Base-by-base conservation (phyloP, 164 flowering plant genomes). In the Vitis riparia region DNA sequence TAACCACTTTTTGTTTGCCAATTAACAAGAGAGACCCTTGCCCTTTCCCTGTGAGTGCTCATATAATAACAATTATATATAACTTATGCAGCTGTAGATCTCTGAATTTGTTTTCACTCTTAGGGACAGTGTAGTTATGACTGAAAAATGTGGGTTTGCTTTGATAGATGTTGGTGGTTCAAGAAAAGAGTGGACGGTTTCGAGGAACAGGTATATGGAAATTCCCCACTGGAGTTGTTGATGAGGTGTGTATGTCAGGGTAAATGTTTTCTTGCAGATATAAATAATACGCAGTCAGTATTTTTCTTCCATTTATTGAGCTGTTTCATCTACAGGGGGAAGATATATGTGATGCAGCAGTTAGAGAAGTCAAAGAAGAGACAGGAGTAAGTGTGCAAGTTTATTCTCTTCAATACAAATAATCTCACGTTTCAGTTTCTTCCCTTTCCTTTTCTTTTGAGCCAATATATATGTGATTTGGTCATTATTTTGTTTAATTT, bases 351-450 rank as follows among this genome's bases (percentile, higher is more conserved):
- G 62, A 5, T 2, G 91, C 85, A 56, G 87, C 88, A 14, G 74
- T 63, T 3, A 79, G 86, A 76, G 86, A 83, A 69, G 86, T 83
- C 51, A 83, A 76, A 74, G 91, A 87, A 77, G 91, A 87, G 68
- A 85, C 90, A 13, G 83, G 80, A 61, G 90, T 87, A 79, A 78
- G 83, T 75, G 15, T 37, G 55, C 4, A n/a, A n/a, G 13, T 51
- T 59, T 59, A 23, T 9, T 66, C 11, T 53, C n/a, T 52, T 12
- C 1, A 66, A 65, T 65, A 29, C 5, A 8, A 64, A 51, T 32
- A n/a, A 50, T 51, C 27, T 10, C 51, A 12, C 15, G 19, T 64
- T 19, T 51, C n/a, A 23, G 32, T 10, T 23, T 37, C 44, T 37
- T 0, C 44, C 44, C 44, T 37, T 37, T 37, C 44, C 6, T 16